Percentiles rank a stretch among this genome's conserved stretches.
Conservation (phyloP, 441 rosid species). For the Corymbia citriodora region DNA sequence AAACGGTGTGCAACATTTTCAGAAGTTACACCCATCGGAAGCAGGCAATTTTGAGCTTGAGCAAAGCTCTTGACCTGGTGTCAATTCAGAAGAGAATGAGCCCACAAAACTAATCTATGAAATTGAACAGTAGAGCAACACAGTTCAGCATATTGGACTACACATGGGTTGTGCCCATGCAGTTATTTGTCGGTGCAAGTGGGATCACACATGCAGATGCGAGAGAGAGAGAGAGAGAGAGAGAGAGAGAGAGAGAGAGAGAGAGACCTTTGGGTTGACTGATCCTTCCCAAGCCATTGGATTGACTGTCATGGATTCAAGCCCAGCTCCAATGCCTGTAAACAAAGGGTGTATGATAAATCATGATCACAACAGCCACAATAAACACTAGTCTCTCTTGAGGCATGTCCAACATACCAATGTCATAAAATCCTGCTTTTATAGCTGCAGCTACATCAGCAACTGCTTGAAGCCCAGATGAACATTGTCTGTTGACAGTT, state of each 20-base stretch:
- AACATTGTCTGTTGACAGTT: slow-evolving; percentile 96
- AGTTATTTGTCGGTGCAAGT: background rate
- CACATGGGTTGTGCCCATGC: background rate
- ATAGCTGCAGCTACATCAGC: slow-evolving; percentile 99
- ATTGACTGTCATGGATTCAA: slow-evolving; percentile 90
- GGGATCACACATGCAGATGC: background rate
- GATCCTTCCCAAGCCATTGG: slow-evolving; percentile 74
- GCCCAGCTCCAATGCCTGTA: slow-evolving; percentile 93
- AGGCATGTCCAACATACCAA: slow-evolving; percentile 39
- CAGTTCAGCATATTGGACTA: background rate
- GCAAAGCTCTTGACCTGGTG: slow-evolving; percentile 60
- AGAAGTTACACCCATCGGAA: slow-evolving; percentile 97
- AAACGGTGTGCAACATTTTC: slow-evolving; percentile 97
- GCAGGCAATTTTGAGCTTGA: slow-evolving; percentile 92
- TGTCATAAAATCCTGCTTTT: slow-evolving; percentile 93
- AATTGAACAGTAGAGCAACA: background rate
- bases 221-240: background rate
- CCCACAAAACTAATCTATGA: background rate
- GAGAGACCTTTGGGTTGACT: slow-evolving; percentile 68
- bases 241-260: background rate
- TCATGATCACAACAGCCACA: background rate
- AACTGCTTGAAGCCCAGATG: slow-evolving; percentile 99
- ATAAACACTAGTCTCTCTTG: background rate
- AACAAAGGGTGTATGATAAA: background rate
- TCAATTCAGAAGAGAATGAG: background rate